A percentile compares a stretch with the other conserved stretches of the same genome.
phyloP scores from a whole-genome alignment of 306 rosid genomes.

The Prunus mume region DNA sequence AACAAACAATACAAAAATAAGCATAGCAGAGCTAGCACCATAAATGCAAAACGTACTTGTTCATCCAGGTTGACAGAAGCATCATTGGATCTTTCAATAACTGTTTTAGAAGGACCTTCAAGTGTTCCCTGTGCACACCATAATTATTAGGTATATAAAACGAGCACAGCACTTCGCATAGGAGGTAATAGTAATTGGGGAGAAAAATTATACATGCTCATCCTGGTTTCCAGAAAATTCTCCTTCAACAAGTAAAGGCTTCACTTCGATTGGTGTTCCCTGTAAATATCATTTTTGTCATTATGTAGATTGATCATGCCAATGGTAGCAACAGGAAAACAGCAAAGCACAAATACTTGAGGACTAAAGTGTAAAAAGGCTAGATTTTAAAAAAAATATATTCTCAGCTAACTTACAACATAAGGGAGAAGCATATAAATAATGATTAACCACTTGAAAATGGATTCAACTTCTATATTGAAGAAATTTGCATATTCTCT shows the following conservation, averaged over 20 bases:
- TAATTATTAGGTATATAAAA: conserved; percentile 19
- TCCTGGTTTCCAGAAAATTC: conserved; percentile 53
- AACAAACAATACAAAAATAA: background rate
- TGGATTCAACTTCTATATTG: background rate
- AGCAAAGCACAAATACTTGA: background rate
- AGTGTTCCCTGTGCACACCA: conserved; percentile 52
- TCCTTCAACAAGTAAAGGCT: conserved; percentile 58
- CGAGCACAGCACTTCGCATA: conserved; percentile 15
- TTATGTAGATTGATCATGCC: conserved; percentile 5
- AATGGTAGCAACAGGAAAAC: conserved; percentile 4
- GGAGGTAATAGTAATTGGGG: conserved; percentile 17
- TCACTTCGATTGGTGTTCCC: conserved; percentile 71
- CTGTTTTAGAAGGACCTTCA: conserved; percentile 48
- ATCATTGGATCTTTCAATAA: conserved; percentile 49
- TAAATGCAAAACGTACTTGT: conserved; percentile 46
- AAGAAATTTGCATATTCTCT: background rate
- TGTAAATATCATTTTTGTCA: conserved; percentile 40
- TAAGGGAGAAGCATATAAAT: background rate
- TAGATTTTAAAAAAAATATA: background rate
- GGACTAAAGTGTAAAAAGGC: background rate
- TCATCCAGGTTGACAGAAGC: conserved; percentile 48
- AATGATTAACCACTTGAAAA: background rate
- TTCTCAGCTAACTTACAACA: background rate
- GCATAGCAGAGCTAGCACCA: background rate
- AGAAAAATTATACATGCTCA: conserved; percentile 48